Conservation (phyloP, 352 stramenopile species). For the Aphanomyces astaci region DNA sequence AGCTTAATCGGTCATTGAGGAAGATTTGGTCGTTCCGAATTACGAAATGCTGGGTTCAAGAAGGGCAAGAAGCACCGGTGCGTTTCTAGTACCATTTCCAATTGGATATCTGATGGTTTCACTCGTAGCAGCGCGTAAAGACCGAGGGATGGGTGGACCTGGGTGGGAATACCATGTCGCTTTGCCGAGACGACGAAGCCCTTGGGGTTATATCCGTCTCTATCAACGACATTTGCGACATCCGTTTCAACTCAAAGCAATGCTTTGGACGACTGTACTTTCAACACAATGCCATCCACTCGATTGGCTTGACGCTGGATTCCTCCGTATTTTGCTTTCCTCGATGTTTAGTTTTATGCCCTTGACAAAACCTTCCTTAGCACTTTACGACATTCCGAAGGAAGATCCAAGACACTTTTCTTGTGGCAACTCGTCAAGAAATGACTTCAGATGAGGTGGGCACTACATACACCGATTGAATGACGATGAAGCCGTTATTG, state of each 20-base stretch:
- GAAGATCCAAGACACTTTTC: neutral
- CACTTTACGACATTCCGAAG: neutral
- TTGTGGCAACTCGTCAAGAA: neutral
- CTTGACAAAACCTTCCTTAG: neutral
- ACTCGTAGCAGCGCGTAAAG: neutral
- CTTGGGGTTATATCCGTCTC: neutral
- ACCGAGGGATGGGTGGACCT: constrained; percentile 18
- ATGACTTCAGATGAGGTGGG: neutral
- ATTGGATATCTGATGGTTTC: neutral
- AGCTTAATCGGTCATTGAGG: neutral
- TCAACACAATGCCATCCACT: neutral
- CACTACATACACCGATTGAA: too few relatives aligned
- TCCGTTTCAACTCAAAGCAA: constrained; percentile 1
- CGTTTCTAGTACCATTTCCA: neutral
- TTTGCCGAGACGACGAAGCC: constrained; percentile 15
- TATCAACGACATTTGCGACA: neutral
- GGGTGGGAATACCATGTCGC: neutral
- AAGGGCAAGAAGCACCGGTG: neutral
- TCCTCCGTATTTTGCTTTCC: neutral
- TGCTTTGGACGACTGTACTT: neutral
- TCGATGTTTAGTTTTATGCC: neutral
- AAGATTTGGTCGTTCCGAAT: constrained; percentile 7
- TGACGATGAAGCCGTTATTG: too few relatives aligned
- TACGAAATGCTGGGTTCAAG: constrained; percentile 5
- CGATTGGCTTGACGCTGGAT: neutral